Evolutionary conservation across 768 basidiomycete species (phyloP).

Genomic region (Mycena pura): DNA sequence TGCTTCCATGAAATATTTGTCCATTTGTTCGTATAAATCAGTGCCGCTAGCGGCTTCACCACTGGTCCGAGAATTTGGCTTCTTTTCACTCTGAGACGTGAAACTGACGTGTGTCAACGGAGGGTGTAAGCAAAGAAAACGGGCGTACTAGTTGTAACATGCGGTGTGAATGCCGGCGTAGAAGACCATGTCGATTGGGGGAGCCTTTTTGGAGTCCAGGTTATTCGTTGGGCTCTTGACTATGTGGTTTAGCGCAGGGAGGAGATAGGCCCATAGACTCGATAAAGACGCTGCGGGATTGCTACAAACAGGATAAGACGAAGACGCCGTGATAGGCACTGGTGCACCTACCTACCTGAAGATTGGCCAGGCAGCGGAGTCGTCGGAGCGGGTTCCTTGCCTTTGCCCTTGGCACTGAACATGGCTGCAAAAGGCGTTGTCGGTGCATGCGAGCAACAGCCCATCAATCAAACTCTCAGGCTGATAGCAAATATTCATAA

Average conservation of each 20-base stretch:
- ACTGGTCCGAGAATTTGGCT: conserved; percentile 36
- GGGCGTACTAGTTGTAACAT: conserved; percentile 75
- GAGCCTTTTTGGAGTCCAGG: conserved; percentile 64
- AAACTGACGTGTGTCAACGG: conserved; percentile 44
- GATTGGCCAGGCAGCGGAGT: conserved; percentile 35
- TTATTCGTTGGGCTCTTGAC: conserved; percentile 71
- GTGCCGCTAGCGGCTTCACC: conserved; percentile 55
- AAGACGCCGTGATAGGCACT: too few species aligned
- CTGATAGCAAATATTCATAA: too few species aligned
- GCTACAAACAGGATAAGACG: too few species aligned
- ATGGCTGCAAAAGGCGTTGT: not conserved
- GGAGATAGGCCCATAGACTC: conserved; percentile 76
- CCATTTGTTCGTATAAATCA: conserved; percentile 77
- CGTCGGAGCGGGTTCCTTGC: conserved; percentile 32
- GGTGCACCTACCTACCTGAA: conserved; percentile 68
- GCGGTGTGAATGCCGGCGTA: conserved; percentile 83
- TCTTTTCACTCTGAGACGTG: conserved; percentile 62
- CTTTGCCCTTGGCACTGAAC: conserved; percentile 36
- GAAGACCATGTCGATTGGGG: conserved; percentile 72
- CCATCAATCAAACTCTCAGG: too few species aligned
- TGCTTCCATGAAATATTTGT: conserved; percentile 70
- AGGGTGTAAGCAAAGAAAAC: conserved; percentile 12
- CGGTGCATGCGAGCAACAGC: not conserved
- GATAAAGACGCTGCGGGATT: conserved; percentile 78
- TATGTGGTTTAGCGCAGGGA: conserved; percentile 80